Base-by-base conservation (phyloP, 225 moss, liverwort and hornwort genomes). In the Polytrichum formosum region DNA sequence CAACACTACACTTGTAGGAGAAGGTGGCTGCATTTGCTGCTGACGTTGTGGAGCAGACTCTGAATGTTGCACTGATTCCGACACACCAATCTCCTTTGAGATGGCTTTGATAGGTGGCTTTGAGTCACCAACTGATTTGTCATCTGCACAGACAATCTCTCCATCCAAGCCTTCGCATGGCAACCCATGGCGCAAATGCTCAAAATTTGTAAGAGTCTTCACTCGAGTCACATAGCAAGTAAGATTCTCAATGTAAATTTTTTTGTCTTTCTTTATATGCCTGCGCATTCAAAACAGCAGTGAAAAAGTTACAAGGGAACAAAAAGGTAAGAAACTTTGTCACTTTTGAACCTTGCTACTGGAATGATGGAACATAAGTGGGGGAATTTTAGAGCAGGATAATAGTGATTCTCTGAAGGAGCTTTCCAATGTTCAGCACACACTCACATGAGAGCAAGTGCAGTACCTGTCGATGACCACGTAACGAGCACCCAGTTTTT, bases 221-320 rank as follows among this genome's bases (percentile, higher is more conserved):
- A 86, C 86, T 19, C 86, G 80, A 22, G 86, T 86, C 5, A 86
- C 82, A 23, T 77, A 86, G 68, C 86, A 86, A 55, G 82, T 80
- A 7, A 86, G 67, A 6, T 86, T 77, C 19, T 83, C 80, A 30
- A 86, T 86, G 64, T 73, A 83, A 55, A 75, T 80, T 53, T 78
- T 80, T 61, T 86, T 80, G 28, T 86, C 86, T 27, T 83, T 86
- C 28, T 83, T 86, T 5, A 80, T 64, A 20, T 75, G 75, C 64
- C 86, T 86, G 86, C 67, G 64, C 70, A 46, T 29, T 63, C 63
- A 58, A 61, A 20, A 56, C 46, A 46, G 13, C 46, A 46, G 46
- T 60, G 60, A 22, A 60, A 23, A 60, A 60, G 60, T n/a, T 22
- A 9, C n/a, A 60, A 10, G 25, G 60, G 10, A 60, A 22, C 16